These are phyloP conservation scores for Leccinum angustisporum DNA, from an alignment of 1,284 basidiomycete species.

Conservation along the genomic window DNA sequence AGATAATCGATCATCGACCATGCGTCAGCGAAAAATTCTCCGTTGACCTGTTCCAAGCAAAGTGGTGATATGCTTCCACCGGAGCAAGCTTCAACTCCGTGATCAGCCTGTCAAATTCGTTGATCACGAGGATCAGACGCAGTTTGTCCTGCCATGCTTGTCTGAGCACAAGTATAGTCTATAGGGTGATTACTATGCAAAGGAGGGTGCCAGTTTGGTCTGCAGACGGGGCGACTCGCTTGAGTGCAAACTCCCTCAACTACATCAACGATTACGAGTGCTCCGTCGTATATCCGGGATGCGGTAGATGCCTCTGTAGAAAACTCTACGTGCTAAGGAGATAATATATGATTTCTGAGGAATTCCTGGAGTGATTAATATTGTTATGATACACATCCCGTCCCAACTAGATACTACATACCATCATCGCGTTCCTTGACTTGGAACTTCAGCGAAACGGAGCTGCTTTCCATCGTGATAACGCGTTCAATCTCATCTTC, in stretches of 20 bases:
- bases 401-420: conserved; percentile 33
- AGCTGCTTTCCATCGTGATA: conserved; percentile 99
- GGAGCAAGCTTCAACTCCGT: conserved; percentile 93
- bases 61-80: conserved; percentile 92
- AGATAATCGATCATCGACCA: conserved; percentile 83
- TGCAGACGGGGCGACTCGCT: conserved; percentile 43
- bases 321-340: conserved; percentile 98
- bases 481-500: conserved; percentile 98
- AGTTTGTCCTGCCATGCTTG: conserved; percentile 94
- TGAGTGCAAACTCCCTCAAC: conserved; percentile 99
- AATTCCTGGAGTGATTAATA: conserved; percentile 43
- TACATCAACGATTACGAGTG: conserved; percentile 95
- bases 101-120: conserved; percentile 95
- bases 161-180: conserved; percentile 94
- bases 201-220: not conserved
- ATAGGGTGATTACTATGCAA: not conserved
- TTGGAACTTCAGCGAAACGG: conserved; percentile 84
- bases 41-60: conserved; percentile 97
- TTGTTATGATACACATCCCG: conserved; percentile 24
- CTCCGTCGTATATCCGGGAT: conserved; percentile 92
- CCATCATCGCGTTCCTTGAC: conserved; percentile 61
- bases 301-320: conserved; percentile 96
- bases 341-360: conserved; percentile 69
- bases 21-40: conserved; percentile 92
- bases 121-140: conserved; percentile 92